These are phyloP conservation scores for Starmerella vitae DNA, from an alignment of 805 yeast species.

Conservation along the genomic window DNA sequence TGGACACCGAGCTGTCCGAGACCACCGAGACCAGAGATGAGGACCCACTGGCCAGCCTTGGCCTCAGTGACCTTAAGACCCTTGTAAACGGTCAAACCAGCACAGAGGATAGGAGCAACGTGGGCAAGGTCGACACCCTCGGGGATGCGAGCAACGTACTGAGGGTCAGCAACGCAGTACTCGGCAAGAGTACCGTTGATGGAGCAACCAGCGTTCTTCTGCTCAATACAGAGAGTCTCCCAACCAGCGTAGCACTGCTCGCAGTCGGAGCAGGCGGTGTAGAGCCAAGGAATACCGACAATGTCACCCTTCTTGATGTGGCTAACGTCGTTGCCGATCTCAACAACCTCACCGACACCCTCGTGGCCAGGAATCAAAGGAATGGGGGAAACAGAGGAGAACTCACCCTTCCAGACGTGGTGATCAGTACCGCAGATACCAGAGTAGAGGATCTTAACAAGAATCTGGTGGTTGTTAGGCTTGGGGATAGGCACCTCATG, in stretches of 20 bases:
- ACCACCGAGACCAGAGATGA: constrained; percentile 68
- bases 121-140: constrained; percentile 59
- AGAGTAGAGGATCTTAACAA: constrained; percentile 70
- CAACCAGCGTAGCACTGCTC: constrained; percentile 54
- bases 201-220: constrained; percentile 71
- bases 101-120: constrained; percentile 74
- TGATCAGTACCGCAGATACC: constrained; percentile 93
- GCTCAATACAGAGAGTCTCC: constrained; percentile 60
- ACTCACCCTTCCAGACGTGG: constrained; percentile 91
- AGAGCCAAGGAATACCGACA: constrained; percentile 78
- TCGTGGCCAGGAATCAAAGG: constrained; percentile 84
- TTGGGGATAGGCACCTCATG: constrained; percentile 67
- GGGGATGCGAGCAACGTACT: constrained; percentile 74
- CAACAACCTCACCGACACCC: constrained; percentile 80
- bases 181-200: constrained; percentile 88
- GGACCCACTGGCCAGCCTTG: constrained; percentile 61
- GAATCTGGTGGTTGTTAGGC: constrained; percentile 64
- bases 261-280: constrained; percentile 63
- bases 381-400: constrained; percentile 65
- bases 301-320: constrained; percentile 66
- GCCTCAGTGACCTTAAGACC: constrained; percentile 70
- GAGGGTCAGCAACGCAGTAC: constrained; percentile 77
- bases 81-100: constrained; percentile 85
- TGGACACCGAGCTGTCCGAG: constrained; percentile 63
- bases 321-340: constrained; percentile 51